Evolutionary conservation across 208 protist species (phyloP), one percentile per base, ranked within the genome.

Genomic region (Novymonas esmeraldas): DNA sequence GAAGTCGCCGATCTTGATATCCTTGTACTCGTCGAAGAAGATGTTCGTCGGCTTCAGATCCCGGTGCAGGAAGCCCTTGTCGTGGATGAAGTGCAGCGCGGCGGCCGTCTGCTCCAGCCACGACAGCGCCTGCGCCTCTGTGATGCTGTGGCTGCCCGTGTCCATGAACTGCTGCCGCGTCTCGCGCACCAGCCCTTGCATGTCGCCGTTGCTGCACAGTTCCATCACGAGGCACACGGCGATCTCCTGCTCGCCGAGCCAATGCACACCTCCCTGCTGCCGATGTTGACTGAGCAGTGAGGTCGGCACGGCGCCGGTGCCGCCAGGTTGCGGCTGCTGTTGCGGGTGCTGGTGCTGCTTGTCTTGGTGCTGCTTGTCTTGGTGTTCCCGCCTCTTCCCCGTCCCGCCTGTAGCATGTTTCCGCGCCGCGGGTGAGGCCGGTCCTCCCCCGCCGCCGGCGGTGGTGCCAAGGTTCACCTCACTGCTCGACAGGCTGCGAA

Each of bases 11-110:
- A 97, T 75, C 49, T 94, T 94, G 20, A 94, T 76, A 54, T 90
- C 65, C 22, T 72, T 75, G 50, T 87, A 48, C 33, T 73, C 73
- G 50, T 92, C 89, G 65, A 97, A 92, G 60, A 97, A 96, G 31
- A 97, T 89, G 67, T 97, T 97, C 18, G 86, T 94, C 6, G 93
- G 91, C 70, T 97, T 97, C 54, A 97, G 36, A 52, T 97, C 93
- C 41, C 93, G 84, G 68, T 97, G 92, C 20, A 95, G 42, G 59
- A 93, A 95, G 11, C 89, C 92, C 50, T 90, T 83, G 0, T 76
- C 72, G 62, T 97, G 92, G 60, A 97, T 93, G 57, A 89, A 95
- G 46, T 87, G 52, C 22, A 97, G 78, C 20, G 92, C 89, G 0
- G 68, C 69, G 34, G 80, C 77, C 28, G 80, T 88, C 78, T 97